Evolutionary conservation across 495 filamentous ascomycete genomes (phyloP), one percentile per base, ranked within the genome.

Genomic region (Aspergillus egyptiacus): DNA sequence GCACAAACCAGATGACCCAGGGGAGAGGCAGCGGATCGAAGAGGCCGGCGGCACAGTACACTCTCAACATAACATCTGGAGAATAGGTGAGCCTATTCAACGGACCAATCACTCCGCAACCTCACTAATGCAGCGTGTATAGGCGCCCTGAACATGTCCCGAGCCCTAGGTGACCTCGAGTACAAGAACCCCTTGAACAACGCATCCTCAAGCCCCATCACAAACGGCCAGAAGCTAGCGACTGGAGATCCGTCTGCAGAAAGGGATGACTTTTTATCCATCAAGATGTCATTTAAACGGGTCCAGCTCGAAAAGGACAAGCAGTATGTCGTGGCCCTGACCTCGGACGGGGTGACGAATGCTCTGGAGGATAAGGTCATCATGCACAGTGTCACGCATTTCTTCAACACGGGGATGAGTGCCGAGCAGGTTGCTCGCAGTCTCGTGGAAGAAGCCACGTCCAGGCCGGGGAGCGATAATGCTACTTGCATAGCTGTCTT

Each of bases 101-200:
- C n/a, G n/a, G 18, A 22, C 17, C 36, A 2, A 19, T 27, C 8
- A 48, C 10, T 7, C 45, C 32, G 8, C 3, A 35, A 13, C 18
- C n/a, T 17, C 5, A 38, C 17, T 34, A 28, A 34, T 14, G 1
- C 10, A 17, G 3, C 15, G 11, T 30, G 40, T 17, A 48, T 17
- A 70, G 69, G 67, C 23, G 54, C 59, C 23, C 46, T 72, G 18
- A 70, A 72, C 38, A 70, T 72, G 64, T 69, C 69, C 11, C 67
- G 69, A n/a, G 67, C 67, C 6, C 19, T 70, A n/a, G 69, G 69
- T 2, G 69, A 72, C 48, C 53, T 72, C 25, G 64, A 67, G 52
- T 70, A 70, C 58, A 72, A 72, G 46, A 65, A 63, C 24, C 69
- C 67, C 28, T 56, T 72, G 22, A 69, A 68, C 31, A 59, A 48